phyloP scores from a whole-genome alignment of 257 asterid species.

The Petrea volubilis region DNA sequence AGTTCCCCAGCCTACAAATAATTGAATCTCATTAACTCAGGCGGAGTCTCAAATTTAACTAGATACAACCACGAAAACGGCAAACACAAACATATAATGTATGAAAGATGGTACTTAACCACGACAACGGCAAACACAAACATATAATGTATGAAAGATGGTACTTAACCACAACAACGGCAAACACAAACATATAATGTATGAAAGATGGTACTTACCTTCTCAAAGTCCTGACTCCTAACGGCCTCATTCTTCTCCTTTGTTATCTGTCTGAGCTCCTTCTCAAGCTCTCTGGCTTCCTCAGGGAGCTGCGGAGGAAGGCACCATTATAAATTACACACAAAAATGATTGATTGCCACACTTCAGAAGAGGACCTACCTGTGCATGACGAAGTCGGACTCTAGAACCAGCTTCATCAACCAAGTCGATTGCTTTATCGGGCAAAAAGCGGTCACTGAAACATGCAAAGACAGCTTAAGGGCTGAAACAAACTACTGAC shows the following conservation, averaged over 20 bases:
- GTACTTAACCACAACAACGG: too few relatives aligned
- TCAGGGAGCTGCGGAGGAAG: conserved; percentile 76
- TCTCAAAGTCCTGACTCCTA: conserved; percentile 92
- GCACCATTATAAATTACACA: conserved; percentile 16
- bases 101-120: too few relatives aligned
- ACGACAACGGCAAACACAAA: too few relatives aligned
- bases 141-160: too few relatives aligned
- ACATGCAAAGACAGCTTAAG: conserved; percentile 30
- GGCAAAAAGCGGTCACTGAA: conserved; percentile 97
- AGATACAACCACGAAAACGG: too few relatives aligned
- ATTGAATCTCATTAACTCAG: conserved; percentile 5
- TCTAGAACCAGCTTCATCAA: conserved; percentile 99
- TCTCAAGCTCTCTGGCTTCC: conserved; percentile 98
- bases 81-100: too few relatives aligned
- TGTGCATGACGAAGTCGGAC: conserved; percentile 99
- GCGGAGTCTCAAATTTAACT: too few relatives aligned
- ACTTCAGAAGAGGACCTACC: conserved; percentile 40
- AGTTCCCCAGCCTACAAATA: conserved; percentile 82
- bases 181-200: too few relatives aligned
- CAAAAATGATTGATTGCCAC: not conserved
- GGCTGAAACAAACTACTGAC: not conserved
- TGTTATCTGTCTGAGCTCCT: conserved; percentile 93
- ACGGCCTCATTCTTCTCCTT: conserved; percentile 98
- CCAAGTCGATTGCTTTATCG: conserved; percentile 95
- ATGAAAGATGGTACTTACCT: conserved; percentile 39